Percentiles rank a stretch among this genome's conserved stretches.
Conservation (phyloP, 1,139 yeast species). For the Lodderomyces pseudojiufengensis region DNA sequence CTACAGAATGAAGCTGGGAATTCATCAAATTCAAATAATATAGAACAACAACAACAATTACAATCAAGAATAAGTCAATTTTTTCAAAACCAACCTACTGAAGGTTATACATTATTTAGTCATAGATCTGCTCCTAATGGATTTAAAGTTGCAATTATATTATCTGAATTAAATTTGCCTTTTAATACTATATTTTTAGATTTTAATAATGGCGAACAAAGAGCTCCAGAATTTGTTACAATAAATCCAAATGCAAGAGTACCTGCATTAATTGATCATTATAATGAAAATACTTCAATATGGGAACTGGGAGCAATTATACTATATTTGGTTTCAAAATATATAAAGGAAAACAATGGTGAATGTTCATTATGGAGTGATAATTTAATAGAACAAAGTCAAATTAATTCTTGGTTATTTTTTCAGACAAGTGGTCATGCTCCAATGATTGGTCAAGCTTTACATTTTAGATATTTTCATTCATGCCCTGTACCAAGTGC, state of each 20-base stretch:
- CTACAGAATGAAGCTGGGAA: slow-evolving; percentile 36
- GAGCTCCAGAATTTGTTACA: slow-evolving; percentile 88
- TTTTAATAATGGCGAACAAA: slow-evolving; percentile 84
- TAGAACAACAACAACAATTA: slow-evolving; percentile 22
- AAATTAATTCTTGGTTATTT: slow-evolving; percentile 84
- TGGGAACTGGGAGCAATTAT: slow-evolving; percentile 97
- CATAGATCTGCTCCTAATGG: slow-evolving; percentile 97
- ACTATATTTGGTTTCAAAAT: slow-evolving; percentile 68
- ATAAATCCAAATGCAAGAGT: slow-evolving; percentile 94
- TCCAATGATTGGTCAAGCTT: slow-evolving; percentile 96
- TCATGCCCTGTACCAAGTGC: slow-evolving; percentile 85
- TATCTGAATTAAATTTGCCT: slow-evolving; percentile 75
- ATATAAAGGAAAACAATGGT: slow-evolving; percentile 58
- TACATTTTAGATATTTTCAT: slow-evolving; percentile 90
- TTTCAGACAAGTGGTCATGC: slow-evolving; percentile 97
- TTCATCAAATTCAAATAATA: slow-evolving; percentile 7
- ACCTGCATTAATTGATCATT: slow-evolving; percentile 90
- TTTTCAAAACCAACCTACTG: slow-evolving; percentile 73
- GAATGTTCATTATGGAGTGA: slow-evolving; percentile 80
- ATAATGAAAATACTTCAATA: slow-evolving; percentile 69
- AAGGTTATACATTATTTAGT: slow-evolving; percentile 83
- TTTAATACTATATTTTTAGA: slow-evolving; percentile 85
- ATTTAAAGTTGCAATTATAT: slow-evolving; percentile 88
- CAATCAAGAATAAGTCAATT: slow-evolving; percentile 66
- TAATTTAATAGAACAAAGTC: slow-evolving; percentile 78